Percentiles rank a stretch among this genome's conserved stretches.
phyloP scores from a whole-genome alignment of 2,329 filamentous ascomycete genomes.

The Emmonsiellopsis sp. region DNA sequence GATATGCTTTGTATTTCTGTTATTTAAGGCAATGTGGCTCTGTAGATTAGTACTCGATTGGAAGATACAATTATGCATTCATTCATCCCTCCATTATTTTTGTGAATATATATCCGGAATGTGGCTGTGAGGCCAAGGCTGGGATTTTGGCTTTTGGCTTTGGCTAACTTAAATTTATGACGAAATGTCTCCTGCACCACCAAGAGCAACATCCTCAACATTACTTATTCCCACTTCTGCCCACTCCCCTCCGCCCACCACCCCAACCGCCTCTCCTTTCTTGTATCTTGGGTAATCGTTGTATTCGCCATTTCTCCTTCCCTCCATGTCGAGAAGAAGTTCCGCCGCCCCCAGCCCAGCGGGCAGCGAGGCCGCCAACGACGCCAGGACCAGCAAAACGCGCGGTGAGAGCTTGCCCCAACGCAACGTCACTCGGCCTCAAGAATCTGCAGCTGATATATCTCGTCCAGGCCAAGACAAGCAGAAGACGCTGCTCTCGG shows the following conservation, averaged over 20 bases:
- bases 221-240: not conserved
- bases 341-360: slow-evolving; percentile 14
- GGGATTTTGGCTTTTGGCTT: not conserved
- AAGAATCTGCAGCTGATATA: slow-evolving; percentile 8
- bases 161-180: not conserved
- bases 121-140: not conserved
- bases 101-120: not conserved
- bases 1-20: not conserved
- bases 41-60: no score
- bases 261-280: slow-evolving; percentile 2
- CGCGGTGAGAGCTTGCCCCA: slow-evolving; percentile 5
- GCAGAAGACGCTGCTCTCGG: slow-evolving; percentile 39
- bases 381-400: slow-evolving; percentile 3
- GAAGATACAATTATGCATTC: no score
- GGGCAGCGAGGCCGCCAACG: not conserved
- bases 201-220: not conserved
- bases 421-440: slow-evolving; percentile 6
- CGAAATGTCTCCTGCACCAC: slow-evolving; percentile 1
- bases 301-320: not conserved
- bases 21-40: no score
- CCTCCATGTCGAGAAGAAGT: slow-evolving; percentile 29
- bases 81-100: no score
- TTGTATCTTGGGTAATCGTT: slow-evolving; percentile 7
- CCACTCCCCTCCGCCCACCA: slow-evolving; percentile 6
- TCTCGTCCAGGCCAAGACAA: slow-evolving; percentile 34